Percentiles rank a stretch among this genome's conserved stretches.
These are phyloP conservation scores for Periglandula ipomoeae DNA, from an alignment of 2,329 filamentous ascomycete species.

Conservation along the genomic window DNA sequence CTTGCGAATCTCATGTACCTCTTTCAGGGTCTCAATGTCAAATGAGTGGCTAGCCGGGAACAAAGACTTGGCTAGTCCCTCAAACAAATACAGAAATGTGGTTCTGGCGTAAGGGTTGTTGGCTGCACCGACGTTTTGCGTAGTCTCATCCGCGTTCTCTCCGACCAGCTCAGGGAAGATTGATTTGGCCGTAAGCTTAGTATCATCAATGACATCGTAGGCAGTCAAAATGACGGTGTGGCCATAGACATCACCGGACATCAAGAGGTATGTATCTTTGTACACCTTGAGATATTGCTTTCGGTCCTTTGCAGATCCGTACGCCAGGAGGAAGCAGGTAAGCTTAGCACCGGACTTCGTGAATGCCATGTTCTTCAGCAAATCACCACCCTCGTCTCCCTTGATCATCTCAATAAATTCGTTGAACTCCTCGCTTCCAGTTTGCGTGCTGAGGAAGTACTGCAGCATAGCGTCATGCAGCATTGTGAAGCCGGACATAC, in stretches of 20 bases:
- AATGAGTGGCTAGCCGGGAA: slow-evolving; percentile 53
- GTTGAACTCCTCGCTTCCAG: slow-evolving; percentile 69
- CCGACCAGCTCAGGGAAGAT: slow-evolving; percentile 82
- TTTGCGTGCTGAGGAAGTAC: slow-evolving; percentile 75
- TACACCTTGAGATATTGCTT: slow-evolving; percentile 81
- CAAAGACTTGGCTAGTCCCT: slow-evolving; percentile 51
- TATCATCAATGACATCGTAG: slow-evolving; percentile 91
- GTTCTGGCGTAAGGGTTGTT: slow-evolving; percentile 57
- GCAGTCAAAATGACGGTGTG: slow-evolving; percentile 77
- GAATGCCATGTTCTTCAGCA: slow-evolving; percentile 93
- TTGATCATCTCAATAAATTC: slow-evolving; percentile 89
- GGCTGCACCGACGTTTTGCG: slow-evolving; percentile 53
- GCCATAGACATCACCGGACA: slow-evolving; percentile 72
- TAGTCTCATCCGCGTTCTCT: slow-evolving; percentile 53
- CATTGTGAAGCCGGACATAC: slow-evolving; percentile 93
- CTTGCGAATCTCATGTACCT: slow-evolving; percentile 70
- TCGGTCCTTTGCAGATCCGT: slow-evolving; percentile 85
- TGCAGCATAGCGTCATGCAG: slow-evolving; percentile 97
- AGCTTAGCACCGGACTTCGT: slow-evolving; percentile 80
- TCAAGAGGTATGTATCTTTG: slow-evolving; percentile 79
- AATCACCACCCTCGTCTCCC: slow-evolving; percentile 80
- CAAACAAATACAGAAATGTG: slow-evolving; percentile 74
- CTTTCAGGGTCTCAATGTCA: slow-evolving; percentile 62
- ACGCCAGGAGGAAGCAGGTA: slow-evolving; percentile 70
- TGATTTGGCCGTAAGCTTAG: slow-evolving; percentile 74